phyloP scores from a whole-genome alignment of 129 eudicot genomes.

The Chrysanthemum seticuspe region DNA sequence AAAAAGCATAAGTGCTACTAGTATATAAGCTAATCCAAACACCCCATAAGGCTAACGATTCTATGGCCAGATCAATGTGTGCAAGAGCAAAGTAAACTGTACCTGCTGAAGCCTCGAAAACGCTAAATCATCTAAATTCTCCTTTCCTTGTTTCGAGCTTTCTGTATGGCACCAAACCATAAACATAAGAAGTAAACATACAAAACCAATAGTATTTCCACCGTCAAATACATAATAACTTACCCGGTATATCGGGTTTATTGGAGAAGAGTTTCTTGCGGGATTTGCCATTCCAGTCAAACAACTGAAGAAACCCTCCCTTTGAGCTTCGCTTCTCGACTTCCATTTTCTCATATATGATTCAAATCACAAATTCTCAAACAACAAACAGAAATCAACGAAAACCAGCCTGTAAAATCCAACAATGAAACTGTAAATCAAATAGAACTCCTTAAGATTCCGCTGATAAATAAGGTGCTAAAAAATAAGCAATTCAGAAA shows the following conservation, averaged over 20 bases:
- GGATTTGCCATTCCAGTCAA: conserved; percentile 97
- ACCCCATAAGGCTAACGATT: not conserved
- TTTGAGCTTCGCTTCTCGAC: conserved; percentile 76
- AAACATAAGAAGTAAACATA: not conserved
- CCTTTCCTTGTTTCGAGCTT: conserved; percentile 68
- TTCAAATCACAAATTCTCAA: conserved; percentile 12
- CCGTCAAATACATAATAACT: not conserved
- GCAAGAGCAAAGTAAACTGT: not conserved
- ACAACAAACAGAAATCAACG: conserved; percentile 24
- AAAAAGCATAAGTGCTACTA: too few species aligned
- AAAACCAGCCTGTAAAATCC: conserved; percentile 30
- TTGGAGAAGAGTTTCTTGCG: conserved; percentile 87
- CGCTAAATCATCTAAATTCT: conserved; percentile 46
- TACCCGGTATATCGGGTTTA: conserved; percentile 73
- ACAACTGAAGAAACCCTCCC: conserved; percentile 92
- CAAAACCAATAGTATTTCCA: not conserved
- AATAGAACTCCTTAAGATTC: too few species aligned
- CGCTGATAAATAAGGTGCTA: too few species aligned
- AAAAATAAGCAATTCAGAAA: too few species aligned
- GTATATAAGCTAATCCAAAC: too few species aligned
- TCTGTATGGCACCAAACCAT: conserved; percentile 35
- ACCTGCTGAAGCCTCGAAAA: conserved; percentile 62
- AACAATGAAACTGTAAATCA: not conserved
- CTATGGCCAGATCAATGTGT: not conserved
- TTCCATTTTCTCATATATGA: conserved; percentile 67